Evolutionary conservation across 805 yeast species (phyloP).

Genomic region (Lipomyces sp.): DNA sequence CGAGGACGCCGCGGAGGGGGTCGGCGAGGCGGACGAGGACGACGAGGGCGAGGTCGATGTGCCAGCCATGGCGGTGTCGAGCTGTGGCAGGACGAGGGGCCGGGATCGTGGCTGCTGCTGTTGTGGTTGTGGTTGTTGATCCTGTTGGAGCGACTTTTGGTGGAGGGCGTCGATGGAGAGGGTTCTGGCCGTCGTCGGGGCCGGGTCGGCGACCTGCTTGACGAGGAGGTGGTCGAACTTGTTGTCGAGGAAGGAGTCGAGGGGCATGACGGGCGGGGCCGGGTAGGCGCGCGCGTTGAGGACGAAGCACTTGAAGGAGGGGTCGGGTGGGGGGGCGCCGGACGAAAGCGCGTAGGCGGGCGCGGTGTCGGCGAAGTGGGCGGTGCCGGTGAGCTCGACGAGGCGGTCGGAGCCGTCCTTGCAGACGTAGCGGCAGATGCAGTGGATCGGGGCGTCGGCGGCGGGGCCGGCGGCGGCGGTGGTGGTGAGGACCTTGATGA

Average conservation of each 20-base stretch:
- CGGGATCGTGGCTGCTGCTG: no score
- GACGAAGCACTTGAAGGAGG: constrained; percentile 23
- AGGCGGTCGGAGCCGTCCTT: constrained; percentile 7
- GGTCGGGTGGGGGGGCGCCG: background rate
- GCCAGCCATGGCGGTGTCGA: no score
- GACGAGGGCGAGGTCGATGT: background rate
- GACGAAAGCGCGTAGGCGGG: background rate
- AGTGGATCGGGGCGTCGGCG: background rate
- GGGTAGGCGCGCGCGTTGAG: constrained; percentile 24
- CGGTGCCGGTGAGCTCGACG: constrained; percentile 19
- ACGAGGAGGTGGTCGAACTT: constrained; percentile 24
- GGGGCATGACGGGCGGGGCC: background rate
- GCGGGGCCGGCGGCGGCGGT: constrained; percentile 12
- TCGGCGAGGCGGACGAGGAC: background rate
- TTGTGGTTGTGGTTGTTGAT: no score
- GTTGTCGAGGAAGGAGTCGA: constrained; percentile 28
- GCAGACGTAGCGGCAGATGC: constrained; percentile 10
- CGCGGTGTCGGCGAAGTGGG: constrained; percentile 6
- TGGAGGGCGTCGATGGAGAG: no score
- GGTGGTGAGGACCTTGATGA: constrained; percentile 16
- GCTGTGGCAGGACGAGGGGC: no score
- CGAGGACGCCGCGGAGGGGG: no score
- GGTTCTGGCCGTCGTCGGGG: background rate
- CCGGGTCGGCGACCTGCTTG: constrained; percentile 14
- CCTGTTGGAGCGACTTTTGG: no score